These are phyloP conservation scores for Trypanosoma lewisi DNA, from an alignment of 208 protist species.

Conservation along the genomic window DNA sequence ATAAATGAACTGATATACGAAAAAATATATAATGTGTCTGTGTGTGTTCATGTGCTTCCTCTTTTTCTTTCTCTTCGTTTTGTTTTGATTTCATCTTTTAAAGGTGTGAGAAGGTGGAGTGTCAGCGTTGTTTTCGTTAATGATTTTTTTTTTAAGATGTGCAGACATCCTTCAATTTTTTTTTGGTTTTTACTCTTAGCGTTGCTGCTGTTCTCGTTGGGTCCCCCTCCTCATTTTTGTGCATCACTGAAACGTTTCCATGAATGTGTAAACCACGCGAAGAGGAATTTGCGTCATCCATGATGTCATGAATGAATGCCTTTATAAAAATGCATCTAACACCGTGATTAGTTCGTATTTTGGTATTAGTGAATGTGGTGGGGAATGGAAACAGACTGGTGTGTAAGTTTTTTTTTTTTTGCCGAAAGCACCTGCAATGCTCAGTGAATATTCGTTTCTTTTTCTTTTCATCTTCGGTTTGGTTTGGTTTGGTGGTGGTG, in stretches of 20 bases:
- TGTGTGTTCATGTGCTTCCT: not conserved
- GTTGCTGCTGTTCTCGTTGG: conserved; percentile 3
- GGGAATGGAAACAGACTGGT: conserved; percentile 1
- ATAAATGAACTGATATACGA: not conserved
- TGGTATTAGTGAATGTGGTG: not conserved
- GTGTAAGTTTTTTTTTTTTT: conserved; percentile 19
- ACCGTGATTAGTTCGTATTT: not conserved
- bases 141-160: too few relatives aligned
- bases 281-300: not conserved
- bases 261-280: not conserved
- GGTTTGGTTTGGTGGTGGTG: conserved; percentile 13
- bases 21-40: not conserved
- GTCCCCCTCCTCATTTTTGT: not conserved
- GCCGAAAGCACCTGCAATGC: not conserved
- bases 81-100: not conserved
- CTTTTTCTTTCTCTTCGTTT: conserved; percentile 1
- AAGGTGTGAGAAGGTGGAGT: too few relatives aligned
- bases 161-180: too few relatives aligned
- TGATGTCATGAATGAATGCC: not conserved
- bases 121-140: too few relatives aligned
- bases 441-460: too few relatives aligned
- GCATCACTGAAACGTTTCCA: not conserved
- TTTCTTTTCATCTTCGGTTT: not conserved
- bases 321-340: not conserved
- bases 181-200: not conserved